phyloP scores from a whole-genome alignment of 164 flowering plant genomes.

The Magnolia officinalis region DNA sequence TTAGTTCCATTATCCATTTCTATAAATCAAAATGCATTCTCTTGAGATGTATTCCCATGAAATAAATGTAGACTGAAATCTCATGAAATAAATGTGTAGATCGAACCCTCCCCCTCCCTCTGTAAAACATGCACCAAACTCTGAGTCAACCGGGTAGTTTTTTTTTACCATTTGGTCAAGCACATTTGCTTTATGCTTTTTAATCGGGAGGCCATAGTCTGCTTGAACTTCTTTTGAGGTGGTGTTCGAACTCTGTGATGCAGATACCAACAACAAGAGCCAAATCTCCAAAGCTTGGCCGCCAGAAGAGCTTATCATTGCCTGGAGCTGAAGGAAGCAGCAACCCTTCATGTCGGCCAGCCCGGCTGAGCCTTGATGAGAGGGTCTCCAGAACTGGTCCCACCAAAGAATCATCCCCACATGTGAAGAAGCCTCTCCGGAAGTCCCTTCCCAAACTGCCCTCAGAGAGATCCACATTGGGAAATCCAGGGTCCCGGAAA shows the following conservation, averaged over 20 bases:
- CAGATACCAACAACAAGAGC: constrained; percentile 92
- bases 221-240: background rate
- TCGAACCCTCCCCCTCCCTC: too few relatives aligned
- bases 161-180: too few relatives aligned
- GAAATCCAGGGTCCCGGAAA: constrained; percentile 24
- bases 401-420: constrained; percentile 34
- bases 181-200: too few relatives aligned
- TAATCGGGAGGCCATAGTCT: too few relatives aligned
- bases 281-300: constrained; percentile 89
- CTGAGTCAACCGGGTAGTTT: too few relatives aligned
- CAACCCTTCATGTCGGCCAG: constrained; percentile 19
- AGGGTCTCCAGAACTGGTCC: constrained; percentile 31
- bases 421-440: constrained; percentile 56
- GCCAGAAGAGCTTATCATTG: constrained; percentile 49
- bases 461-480: constrained; percentile 49
- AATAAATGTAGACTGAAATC: too few relatives aligned
- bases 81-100: too few relatives aligned
- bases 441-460: constrained; percentile 88
- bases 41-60: too few relatives aligned
- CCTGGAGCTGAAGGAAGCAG: constrained; percentile 39
- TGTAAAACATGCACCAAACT: too few relatives aligned
- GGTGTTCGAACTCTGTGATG: constrained; percentile 10
- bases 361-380: constrained; percentile 68
- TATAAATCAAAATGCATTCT: too few relatives aligned
- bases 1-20: too few relatives aligned